Conservation (phyloP, 805 yeast species). For the Candida xyloterini region DNA sequence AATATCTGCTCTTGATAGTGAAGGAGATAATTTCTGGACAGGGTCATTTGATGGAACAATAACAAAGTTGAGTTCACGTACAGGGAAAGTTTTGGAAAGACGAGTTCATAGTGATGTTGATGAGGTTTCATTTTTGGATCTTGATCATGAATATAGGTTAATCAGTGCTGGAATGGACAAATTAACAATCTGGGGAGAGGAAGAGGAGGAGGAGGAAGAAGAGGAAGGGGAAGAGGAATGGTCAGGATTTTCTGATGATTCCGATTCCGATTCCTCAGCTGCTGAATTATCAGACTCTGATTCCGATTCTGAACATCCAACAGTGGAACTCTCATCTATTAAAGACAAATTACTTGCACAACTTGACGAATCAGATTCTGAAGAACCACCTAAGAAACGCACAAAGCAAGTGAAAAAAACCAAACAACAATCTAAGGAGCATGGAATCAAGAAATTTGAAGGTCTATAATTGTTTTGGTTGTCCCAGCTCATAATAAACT, state of each 20-base stretch:
- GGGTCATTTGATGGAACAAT: constrained; percentile 78
- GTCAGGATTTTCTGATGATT: constrained; percentile 14
- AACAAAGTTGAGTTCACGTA: constrained; percentile 61
- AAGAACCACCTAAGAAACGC: constrained; percentile 23
- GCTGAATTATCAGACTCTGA: constrained; percentile 1
- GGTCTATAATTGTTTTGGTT: constrained; percentile 40
- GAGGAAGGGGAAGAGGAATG: constrained; percentile 15
- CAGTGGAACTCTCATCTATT: constrained; percentile 25
- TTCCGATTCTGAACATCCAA: constrained; percentile 7
- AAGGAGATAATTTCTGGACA: constrained; percentile 62
- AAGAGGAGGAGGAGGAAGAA: constrained; percentile 10
- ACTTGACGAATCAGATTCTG: constrained; percentile 26
- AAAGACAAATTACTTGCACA: constrained; percentile 26
- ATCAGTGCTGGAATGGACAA: constrained; percentile 82
- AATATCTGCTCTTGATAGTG: constrained; percentile 52
- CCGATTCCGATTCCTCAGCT: neutral
- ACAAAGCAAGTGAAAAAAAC: constrained; percentile 32
- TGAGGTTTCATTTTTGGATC: constrained; percentile 72
- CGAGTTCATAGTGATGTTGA: constrained; percentile 67
- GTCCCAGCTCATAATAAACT: constrained; percentile 54
- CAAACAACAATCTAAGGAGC: constrained; percentile 53
- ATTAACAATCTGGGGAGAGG: constrained; percentile 67
- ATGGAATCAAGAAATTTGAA: constrained; percentile 64
- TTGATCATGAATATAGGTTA: constrained; percentile 77
- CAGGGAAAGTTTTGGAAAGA: constrained; percentile 61